phyloP scores from a whole-genome alignment of 148 eudicot species.

The Talinum fruticosum region DNA sequence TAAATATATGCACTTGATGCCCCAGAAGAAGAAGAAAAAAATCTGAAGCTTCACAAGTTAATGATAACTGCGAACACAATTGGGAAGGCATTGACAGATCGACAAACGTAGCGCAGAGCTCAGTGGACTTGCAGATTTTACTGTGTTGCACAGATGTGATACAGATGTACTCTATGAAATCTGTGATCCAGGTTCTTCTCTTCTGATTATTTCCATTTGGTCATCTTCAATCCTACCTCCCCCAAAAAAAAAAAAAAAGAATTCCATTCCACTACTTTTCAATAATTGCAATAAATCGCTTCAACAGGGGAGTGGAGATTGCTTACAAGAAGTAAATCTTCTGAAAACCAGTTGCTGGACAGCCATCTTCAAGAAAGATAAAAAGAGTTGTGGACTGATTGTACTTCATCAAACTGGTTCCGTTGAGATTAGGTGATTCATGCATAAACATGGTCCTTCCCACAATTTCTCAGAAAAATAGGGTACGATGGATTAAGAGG shows the following conservation, averaged over 20 bases:
- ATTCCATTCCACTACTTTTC: not conserved
- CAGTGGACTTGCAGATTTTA: conserved; percentile 51
- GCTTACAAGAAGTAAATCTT: conserved; percentile 54
- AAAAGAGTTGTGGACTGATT: conserved; percentile 49
- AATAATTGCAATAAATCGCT: conserved; percentile 16
- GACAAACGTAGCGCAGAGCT: conserved; percentile 27
- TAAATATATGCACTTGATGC: conserved; percentile 23
- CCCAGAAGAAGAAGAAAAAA: conserved; percentile 32
- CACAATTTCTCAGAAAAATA: not conserved
- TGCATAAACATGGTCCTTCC: not conserved
- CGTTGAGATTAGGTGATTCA: conserved; percentile 71
- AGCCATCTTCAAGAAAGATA: conserved; percentile 52
- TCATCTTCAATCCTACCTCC: not conserved
- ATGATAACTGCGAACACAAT: conserved; percentile 28
- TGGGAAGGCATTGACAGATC: conserved; percentile 31
- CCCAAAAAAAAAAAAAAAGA: not conserved
- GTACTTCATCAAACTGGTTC: conserved; percentile 68
- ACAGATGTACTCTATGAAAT: conserved; percentile 48
- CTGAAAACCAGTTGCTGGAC: conserved; percentile 64
- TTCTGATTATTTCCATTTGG: not conserved
- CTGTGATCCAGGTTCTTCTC: conserved; percentile 63
- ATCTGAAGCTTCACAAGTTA: conserved; percentile 32
- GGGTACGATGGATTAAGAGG: not conserved
- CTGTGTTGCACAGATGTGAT: conserved; percentile 63
- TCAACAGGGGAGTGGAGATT: conserved; percentile 52